Evolutionary conservation across 441 rosid genomes (phyloP).

Genomic region (Gossypium aridum): DNA sequence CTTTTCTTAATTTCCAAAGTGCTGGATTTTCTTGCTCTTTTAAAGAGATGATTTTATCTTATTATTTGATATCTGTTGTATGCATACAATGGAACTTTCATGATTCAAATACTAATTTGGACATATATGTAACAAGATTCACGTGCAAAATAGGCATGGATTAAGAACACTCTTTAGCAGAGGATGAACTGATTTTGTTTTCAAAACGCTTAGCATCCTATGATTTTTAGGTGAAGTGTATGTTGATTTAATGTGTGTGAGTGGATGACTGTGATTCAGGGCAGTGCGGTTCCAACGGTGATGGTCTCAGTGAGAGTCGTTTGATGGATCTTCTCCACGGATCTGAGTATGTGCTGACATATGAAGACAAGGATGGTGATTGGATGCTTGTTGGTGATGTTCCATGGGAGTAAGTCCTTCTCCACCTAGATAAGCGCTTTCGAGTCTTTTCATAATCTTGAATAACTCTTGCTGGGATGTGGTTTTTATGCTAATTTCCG

Average conservation of each 20-base stretch:
- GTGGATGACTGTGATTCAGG: conserved; percentile 31
- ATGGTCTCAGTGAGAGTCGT: conserved; percentile 55
- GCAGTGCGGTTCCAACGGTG: conserved; percentile 47
- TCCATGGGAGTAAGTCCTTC: conserved; percentile 66
- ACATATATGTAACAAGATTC: too few species aligned
- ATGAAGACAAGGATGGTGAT: conserved; percentile 87
- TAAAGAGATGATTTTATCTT: not conserved
- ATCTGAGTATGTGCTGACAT: conserved; percentile 68
- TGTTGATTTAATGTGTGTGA: conserved; percentile 13
- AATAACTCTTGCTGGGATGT: too few species aligned
- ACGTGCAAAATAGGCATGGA: too few species aligned
- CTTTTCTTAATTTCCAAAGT: not conserved
- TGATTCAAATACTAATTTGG: too few species aligned
- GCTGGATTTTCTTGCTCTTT: not conserved
- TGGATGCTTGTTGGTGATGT: conserved; percentile 97
- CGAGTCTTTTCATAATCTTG: too few species aligned
- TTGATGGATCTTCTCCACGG: conserved; percentile 48
- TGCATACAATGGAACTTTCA: too few species aligned
- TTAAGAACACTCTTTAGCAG: too few species aligned
- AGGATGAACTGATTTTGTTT: not conserved
- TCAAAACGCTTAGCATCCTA: not conserved
- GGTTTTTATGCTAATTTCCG: too few species aligned
- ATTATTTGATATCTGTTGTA: not conserved
- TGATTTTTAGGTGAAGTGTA: not conserved
- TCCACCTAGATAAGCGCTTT: not conserved